Evolutionary conservation across 352 stramenopile species (phyloP), one percentile per base, ranked within the genome.

Genomic region (Phytophthora cajani): DNA sequence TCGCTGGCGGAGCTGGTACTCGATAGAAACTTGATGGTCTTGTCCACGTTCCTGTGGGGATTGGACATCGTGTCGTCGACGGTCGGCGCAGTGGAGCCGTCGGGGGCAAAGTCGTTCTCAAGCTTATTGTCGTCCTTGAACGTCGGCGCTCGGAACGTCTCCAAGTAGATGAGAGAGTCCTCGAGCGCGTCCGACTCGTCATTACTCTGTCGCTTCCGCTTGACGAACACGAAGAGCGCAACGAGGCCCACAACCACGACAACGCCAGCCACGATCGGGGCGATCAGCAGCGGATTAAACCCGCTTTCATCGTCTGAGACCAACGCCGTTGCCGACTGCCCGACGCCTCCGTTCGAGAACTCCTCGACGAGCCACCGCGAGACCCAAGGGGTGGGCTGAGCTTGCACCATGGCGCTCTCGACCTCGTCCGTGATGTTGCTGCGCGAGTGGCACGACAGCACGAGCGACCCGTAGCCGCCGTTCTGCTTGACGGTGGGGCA

Each of bases 381-480:
- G 8, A 50, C 42, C 42, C 42, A 50, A 3, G 42, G 42, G 16
- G 42, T 50, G 42, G 16, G 3, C n/a, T 50, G 42, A 10, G n/a
- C 42, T 8, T 19, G 17, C 16, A 50, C 5, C 17, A 50, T 50
- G 17, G 42, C n/a, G 8, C 42, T 50, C 17, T 19, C 14, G n/a
- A 71, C 36, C 8, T 19, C 56, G 2, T 61, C 44, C 0, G 59
- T n/a, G 12, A 72, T 44, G 30, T 60, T 53, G 19, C 6, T 46
- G 1, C 17, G 14, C 1, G 40, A 25, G 47, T 78, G 59, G 23
- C 68, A 76, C 4, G 68, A 42, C 11, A 79, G 30, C 12, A 79
- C 68, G 1, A 77, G 12, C 0, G 68, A 77, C 0, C 68, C 72
- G 17, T 77, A 79, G 8, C 56, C 63, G 3, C 9, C 68, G 14